Base-by-base conservation (phyloP, 345 rosid species). In the Citrus sp. region DNA sequence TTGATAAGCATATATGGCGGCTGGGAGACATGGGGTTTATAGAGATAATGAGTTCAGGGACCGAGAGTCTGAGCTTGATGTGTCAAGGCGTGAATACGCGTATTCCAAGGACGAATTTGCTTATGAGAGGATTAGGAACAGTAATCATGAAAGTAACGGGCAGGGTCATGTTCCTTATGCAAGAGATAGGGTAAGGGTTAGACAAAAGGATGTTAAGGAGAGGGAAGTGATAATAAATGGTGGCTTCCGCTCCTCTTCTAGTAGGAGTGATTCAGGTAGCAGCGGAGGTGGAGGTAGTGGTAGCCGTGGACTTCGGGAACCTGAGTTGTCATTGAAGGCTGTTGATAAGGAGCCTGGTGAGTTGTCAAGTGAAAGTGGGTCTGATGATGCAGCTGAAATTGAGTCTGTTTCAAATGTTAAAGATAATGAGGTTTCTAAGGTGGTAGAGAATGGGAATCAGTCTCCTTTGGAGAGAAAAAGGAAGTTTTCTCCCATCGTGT, bases 311-410 rank as follows among this genome's bases (percentile, higher is more conserved):
- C 90, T 89, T 4, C 82, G 77, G 77, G 80, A 76, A 75, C 73
- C 83, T 49, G 87, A 80, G 32, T 60, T 87, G 61, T 77, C 87
- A 12, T 86, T 54, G 77, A 90, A 80, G 88, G 78, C 85, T 14
- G 73, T 84, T 54, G 98, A 97, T 82, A 94, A 82, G 89, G 99
- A 97, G 87, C 98, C 99, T 6, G 99, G 99, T 74, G 99, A 97
- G 85, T 84, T 97, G 85, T 97, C 99, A 24, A 97, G 99, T 80
- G 99, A 97, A 87, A 96, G 98, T 83, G 99, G 96, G 42, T 93
- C 97, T 40, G 99, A 93, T 72, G 98, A 92, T 67, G 92, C 87
- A 5, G 68, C 80, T 6, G 94, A 92, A 7, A 72, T 80, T 3
- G 93, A 92, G 79, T 87, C 90, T 61, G 91, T 82, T 51, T 67